Evolutionary conservation across 306 rosid genomes (phyloP), one percentile per base, ranked within the genome.

Genomic region (Cucumis cinereus): DNA sequence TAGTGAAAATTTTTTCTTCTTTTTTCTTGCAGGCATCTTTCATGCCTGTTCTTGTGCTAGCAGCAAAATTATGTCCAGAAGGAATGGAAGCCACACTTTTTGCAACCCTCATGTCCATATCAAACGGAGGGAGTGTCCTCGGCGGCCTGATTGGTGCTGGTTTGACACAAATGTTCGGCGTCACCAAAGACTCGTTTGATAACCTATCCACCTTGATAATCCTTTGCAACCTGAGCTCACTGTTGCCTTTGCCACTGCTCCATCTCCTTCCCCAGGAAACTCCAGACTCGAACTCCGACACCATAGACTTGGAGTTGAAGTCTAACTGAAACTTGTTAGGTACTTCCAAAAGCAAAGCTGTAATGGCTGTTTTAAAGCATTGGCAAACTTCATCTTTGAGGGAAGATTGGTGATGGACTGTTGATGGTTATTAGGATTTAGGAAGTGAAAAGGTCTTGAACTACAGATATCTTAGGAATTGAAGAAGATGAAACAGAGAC

Each of bases 81-180:
- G 99, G 99, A 74, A 90, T 95, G 93, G 98, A 95, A 80, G 99
- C 99, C 55, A 95, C 98, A 24, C 97, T 92, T 62, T 95, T 95
- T 33, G 99, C 99, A 75, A 95, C 99, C 82, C 97, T 95, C 30
- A 95, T 95, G 99, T 95, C 99, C 52, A 80, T 95, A 76, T 89
- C 96, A 22, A 95, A 95, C 24, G 99, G 93, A 35, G 99, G 98
- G 73, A 95, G 97, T 49, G 91, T 95, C 79, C 81, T 95, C 58
- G 99, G 99, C 79, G 98, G 98, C 28, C 86, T 92, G 79, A 82
- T 95, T n/a, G 99, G 99, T 59, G 99, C 99, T 36, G 93, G 98
- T 62, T 84, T 95, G 82, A 95, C 97, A 26, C 92, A 92, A 78
- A 47, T 90, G 70, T 88, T 95, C 53, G 99, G 99, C 30, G 81